A percentile compares a stretch with the other conserved stretches of the same genome.
Evolutionary conservation across 768 basidiomycete genomes (phyloP).

Genomic region (Daedaleopsis nitida): DNA sequence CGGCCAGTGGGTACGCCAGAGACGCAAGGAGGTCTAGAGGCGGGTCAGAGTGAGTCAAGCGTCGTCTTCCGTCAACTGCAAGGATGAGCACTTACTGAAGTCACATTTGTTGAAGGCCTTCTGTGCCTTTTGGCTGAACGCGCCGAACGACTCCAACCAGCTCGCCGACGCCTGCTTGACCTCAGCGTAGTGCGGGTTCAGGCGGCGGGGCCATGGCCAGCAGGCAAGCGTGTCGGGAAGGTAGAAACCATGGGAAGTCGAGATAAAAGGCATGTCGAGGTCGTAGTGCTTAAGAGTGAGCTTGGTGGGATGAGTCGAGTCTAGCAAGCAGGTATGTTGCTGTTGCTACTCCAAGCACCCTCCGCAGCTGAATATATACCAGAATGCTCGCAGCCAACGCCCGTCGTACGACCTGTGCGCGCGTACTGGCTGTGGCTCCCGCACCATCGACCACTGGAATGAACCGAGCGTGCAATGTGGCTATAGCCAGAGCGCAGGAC

Average conservation of each 20-base stretch:
- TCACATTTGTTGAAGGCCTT: constrained; percentile 31
- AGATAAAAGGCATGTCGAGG: background rate
- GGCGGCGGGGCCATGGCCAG: constrained; percentile 33
- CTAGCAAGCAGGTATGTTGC: background rate
- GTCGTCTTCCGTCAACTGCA: background rate
- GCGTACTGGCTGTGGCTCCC: background rate
- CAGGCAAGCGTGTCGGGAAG: constrained; percentile 29
- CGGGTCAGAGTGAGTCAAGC: background rate
- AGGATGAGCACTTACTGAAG: constrained; percentile 20
- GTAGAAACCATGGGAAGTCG: background rate
- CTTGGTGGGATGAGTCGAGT: background rate
- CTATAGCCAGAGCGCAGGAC: background rate
- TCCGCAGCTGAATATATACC: background rate
- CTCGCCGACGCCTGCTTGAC: constrained; percentile 27
- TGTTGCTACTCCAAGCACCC: background rate
- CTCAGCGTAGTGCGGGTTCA: constrained; percentile 32
- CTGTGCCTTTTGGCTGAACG: constrained; percentile 29
- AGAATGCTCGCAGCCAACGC: background rate
- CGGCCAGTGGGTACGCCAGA: constrained; percentile 6
- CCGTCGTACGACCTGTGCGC: background rate
- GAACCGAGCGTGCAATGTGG: background rate
- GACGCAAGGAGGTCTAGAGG: constrained; percentile 15
- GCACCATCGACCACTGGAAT: background rate
- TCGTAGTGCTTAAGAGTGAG: background rate
- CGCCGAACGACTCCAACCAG: constrained; percentile 30